These are phyloP conservation scores for Xanthoconium stramineum DNA, from an alignment of 768 basidiomycete genomes.

Conservation along the genomic window DNA sequence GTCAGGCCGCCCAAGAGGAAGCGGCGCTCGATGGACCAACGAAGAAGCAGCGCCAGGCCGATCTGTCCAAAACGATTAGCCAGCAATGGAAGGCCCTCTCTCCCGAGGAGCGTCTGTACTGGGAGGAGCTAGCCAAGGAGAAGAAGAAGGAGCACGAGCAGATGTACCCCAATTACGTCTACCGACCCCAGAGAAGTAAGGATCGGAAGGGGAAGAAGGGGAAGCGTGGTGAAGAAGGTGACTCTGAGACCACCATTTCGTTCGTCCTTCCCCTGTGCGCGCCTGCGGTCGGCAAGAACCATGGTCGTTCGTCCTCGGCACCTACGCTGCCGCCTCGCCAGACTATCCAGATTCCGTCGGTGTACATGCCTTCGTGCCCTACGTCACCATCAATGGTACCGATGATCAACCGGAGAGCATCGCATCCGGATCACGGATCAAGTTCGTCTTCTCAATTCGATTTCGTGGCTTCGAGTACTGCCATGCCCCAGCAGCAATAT, in stretches of 20 bases:
- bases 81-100: constrained; percentile 74
- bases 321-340: constrained; percentile 69
- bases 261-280: constrained; percentile 40
- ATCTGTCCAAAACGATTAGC: constrained; percentile 79
- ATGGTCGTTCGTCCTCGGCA: constrained; percentile 49
- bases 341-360: constrained; percentile 65
- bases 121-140: constrained; percentile 76
- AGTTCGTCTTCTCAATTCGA: constrained; percentile 48
- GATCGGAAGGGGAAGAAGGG: constrained; percentile 48
- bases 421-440: constrained; percentile 47
- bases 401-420: constrained; percentile 60
- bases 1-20: constrained; percentile 54
- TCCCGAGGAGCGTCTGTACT: constrained; percentile 62
- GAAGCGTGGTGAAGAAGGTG: constrained; percentile 38
- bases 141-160: constrained; percentile 77
- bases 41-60: constrained; percentile 76
- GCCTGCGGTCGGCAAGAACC: constrained; percentile 39
- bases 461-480: constrained; percentile 47
- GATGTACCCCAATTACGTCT: constrained; percentile 75
- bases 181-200: constrained; percentile 62
- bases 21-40: constrained; percentile 37
- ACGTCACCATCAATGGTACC: constrained; percentile 53
- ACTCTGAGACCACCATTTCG: constrained; percentile 53
- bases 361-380: constrained; percentile 62
- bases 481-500: constrained; percentile 42